phyloP scores from a whole-genome alignment of 331 rosid genomes.

The Quercus lobata region DNA sequence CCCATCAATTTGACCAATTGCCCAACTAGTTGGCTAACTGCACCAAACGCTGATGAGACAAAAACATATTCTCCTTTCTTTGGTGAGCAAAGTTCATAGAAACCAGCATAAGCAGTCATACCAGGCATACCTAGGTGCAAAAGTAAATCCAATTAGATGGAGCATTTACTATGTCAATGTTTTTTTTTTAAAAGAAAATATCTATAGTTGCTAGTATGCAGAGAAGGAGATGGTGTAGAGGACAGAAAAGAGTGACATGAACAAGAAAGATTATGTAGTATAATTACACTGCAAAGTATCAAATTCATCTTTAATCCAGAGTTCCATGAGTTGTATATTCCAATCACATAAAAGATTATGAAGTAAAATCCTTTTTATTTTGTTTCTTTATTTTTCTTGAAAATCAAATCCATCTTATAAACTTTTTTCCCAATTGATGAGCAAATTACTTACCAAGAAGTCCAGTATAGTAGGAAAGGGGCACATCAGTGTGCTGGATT shows the following conservation, averaged over 20 bases:
- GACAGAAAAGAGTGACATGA: too few relatives aligned
- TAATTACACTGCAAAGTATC: too few relatives aligned
- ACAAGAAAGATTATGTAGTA: too few relatives aligned
- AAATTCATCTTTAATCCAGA: too few relatives aligned
- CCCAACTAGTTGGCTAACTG: slow-evolving; percentile 62
- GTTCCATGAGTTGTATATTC: background rate
- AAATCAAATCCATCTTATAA: background rate
- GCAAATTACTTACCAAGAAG: slow-evolving; percentile 20
- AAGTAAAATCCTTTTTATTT: background rate
- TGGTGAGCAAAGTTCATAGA: slow-evolving; percentile 42
- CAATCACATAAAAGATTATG: background rate
- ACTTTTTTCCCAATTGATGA: background rate
- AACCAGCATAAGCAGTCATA: slow-evolving; percentile 48
- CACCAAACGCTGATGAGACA: slow-evolving; percentile 56
- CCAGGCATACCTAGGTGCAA: slow-evolving; percentile 51
- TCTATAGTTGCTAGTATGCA: too few relatives aligned
- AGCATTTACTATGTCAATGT: background rate
- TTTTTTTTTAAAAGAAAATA: background rate
- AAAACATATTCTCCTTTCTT: slow-evolving; percentile 51
- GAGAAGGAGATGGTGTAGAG: too few relatives aligned
- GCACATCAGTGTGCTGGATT: slow-evolving; percentile 25
- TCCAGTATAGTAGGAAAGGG: slow-evolving; percentile 32
- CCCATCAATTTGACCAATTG: slow-evolving; percentile 49
- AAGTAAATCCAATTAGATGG: background rate
- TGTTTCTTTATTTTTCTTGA: background rate